Evolutionary conservation across 2,329 filamentous ascomycete species (phyloP).

Genomic region (Trichoderma koningiopsis): DNA sequence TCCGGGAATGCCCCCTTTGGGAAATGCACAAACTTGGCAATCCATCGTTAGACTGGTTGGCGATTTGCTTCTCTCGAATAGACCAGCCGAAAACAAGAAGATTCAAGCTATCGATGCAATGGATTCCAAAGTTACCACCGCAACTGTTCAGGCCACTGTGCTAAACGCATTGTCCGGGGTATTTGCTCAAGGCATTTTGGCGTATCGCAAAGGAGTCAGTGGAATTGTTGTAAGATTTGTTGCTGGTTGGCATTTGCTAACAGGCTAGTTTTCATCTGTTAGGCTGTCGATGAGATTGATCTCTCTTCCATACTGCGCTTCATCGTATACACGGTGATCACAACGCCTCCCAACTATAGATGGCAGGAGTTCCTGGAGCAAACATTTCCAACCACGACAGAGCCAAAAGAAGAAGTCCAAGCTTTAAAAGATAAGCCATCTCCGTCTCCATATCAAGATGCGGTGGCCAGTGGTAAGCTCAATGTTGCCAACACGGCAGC

Average conservation of each 20-base stretch:
- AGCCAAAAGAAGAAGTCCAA: neutral
- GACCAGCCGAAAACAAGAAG: neutral
- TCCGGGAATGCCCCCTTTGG: slow-evolving; percentile 11
- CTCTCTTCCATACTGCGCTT: slow-evolving; percentile 15
- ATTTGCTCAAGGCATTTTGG: slow-evolving; percentile 22
- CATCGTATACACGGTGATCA: slow-evolving; percentile 24
- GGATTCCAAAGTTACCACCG: slow-evolving; percentile 20
- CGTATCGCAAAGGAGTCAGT: slow-evolving; percentile 15
- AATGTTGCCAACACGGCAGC: slow-evolving; percentile 21
- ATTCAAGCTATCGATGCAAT: slow-evolving; percentile 6
- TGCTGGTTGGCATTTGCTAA: slow-evolving; percentile 3
- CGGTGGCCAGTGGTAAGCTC: slow-evolving; percentile 9
- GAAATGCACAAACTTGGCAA: slow-evolving; percentile 5
- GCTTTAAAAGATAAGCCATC: neutral
- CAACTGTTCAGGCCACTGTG: slow-evolving; percentile 19
- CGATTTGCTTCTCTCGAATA: neutral
- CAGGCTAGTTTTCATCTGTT: neutral
- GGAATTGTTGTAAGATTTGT: neutral
- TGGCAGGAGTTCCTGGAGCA: slow-evolving; percentile 23
- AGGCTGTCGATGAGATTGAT: slow-evolving; percentile 21
- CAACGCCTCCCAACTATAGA: slow-evolving; percentile 22
- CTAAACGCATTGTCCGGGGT: slow-evolving; percentile 21
- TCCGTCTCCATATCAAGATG: neutral
- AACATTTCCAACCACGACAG: slow-evolving; percentile 18
- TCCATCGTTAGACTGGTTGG: neutral